Evolutionary conservation across 306 rosid species (phyloP), one percentile per base, ranked within the genome.

Genomic region (Coriaria nepalensis): DNA sequence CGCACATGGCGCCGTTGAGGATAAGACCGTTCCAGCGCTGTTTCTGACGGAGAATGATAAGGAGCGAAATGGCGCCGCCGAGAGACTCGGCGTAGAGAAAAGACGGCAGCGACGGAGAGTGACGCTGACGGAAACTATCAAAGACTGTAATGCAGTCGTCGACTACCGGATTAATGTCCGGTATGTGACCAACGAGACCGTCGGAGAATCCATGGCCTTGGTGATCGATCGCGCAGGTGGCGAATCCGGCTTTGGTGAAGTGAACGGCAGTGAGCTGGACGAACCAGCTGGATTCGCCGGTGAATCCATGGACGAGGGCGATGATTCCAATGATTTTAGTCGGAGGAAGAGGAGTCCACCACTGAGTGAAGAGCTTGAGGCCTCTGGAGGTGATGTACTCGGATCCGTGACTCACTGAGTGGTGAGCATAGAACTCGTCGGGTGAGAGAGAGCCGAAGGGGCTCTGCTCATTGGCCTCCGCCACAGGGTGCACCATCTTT

Each of bases 191-290:
- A 9, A 6, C 1, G 65, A 90, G 93, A 63, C 98, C 95, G 4
- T 90, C 95, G 65, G 98, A 90, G 83, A 85, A 79, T 35, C 98
- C 98, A 57, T 90, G 98, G 45, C 98, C 98, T 37, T 90, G 95
- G 69, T 90, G 95, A 33, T 90, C 98, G 38, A 90, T 65, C 58
- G 98, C 98, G 61, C 95, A 82, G 55, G 81, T 72, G 70, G 80
- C 86, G 64, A 85, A 85, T 5, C 95, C 93, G 13, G 85, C 73
- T 49, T 81, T 73, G 51, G 94, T 65, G 65, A 90, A 77, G 71
- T 75, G 32, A 1, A 90, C 75, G 45, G 98, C 81, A 42, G 95
- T 82, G 53, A 90, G 94, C 68, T 85, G 95, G 50, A 90, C n/a
- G 34, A 85, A 6, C 98, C 94, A 90, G 85, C 94, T 85, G 73